Evolutionary conservation across 2,329 filamentous ascomycete species (phyloP).

Genomic region (Aspergillus udagawae): DNA sequence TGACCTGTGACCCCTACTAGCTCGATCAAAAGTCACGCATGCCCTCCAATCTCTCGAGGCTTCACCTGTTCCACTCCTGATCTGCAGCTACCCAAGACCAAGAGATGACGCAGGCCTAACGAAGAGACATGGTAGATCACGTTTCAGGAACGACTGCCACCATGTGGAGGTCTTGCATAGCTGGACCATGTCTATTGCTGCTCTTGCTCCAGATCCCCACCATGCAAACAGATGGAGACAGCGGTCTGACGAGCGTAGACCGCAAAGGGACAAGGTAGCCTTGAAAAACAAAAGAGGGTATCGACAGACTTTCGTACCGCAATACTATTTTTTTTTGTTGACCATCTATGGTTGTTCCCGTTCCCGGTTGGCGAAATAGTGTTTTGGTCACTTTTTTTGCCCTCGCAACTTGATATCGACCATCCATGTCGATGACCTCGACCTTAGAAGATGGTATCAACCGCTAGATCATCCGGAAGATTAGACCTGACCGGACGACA

Average conservation of each 20-base stretch:
- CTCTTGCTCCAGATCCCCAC: slow-evolving; percentile 9
- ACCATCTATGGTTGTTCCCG: not conserved
- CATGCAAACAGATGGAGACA: slow-evolving; percentile 27
- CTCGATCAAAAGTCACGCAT: slow-evolving; percentile 3
- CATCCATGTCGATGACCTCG: slow-evolving; percentile 15
- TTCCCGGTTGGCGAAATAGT: slow-evolving; percentile 4
- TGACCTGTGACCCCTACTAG: not conserved
- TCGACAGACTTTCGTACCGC: slow-evolving; percentile 11
- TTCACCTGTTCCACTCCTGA: slow-evolving; percentile 27
- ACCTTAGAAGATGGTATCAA: slow-evolving; percentile 9
- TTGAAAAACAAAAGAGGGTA: slow-evolving; percentile 3
- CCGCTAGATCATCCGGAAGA: slow-evolving; percentile 21
- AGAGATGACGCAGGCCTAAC: slow-evolving; percentile 15
- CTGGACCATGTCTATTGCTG: slow-evolving; percentile 8
- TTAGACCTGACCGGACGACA: slow-evolving; percentile 11
- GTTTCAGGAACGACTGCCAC: slow-evolving; percentile 23
- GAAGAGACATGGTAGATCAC: slow-evolving; percentile 18
- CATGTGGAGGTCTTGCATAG: slow-evolving; percentile 28
- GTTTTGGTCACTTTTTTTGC: not conserved
- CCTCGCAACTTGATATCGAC: slow-evolving; percentile 5
- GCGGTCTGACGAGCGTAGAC: slow-evolving; percentile 14
- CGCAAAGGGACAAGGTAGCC: slow-evolving; percentile 4
- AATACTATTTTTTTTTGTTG: slow-evolving; percentile 1
- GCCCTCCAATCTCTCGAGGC: slow-evolving; percentile 25
- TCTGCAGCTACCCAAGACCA: slow-evolving; percentile 27